Evolutionary conservation across 352 stramenopile genomes (phyloP).

Genomic region (Phytophthora lateralis): DNA sequence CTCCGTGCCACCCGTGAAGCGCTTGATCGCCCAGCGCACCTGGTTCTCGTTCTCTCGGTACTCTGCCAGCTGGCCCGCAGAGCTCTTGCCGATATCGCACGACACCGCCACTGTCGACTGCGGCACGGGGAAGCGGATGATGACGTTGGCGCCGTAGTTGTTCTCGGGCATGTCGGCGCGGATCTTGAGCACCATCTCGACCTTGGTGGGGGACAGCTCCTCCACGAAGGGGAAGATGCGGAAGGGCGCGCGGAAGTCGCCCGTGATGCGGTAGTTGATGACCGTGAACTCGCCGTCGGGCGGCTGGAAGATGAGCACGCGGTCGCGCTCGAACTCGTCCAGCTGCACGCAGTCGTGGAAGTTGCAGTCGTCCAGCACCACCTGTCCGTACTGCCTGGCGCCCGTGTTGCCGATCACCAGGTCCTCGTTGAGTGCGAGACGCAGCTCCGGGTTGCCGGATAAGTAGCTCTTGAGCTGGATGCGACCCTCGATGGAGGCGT

Average conservation of each 20-base stretch:
- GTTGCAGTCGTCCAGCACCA: slow-evolving; percentile 98
- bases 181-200: slow-evolving; percentile 94
- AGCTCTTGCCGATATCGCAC: slow-evolving; percentile 82
- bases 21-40: slow-evolving; percentile 97
- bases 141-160: slow-evolving; percentile 97
- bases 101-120: slow-evolving; percentile 83
- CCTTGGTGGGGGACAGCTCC: slow-evolving; percentile 94
- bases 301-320: slow-evolving; percentile 88
- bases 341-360: slow-evolving; percentile 99
- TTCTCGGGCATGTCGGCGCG: slow-evolving; percentile 93
- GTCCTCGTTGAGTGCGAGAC: slow-evolving; percentile 97
- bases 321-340: slow-evolving; percentile 93
- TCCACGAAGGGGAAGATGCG: slow-evolving; percentile 98
- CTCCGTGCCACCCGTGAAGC: slow-evolving; percentile 95
- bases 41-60: slow-evolving; percentile 96
- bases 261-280: slow-evolving; percentile 98
- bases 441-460: slow-evolving; percentile 96
- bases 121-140: slow-evolving; percentile 94
- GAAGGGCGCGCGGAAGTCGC: slow-evolving; percentile 97
- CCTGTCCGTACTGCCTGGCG: slow-evolving; percentile 85
- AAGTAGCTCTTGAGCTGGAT: slow-evolving; percentile 99
- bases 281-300: slow-evolving; percentile 85
- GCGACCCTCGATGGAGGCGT: slow-evolving; percentile 97
- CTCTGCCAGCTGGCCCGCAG: slow-evolving; percentile 90
- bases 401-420: slow-evolving; percentile 93